Evolutionary conservation across 2,329 filamentous ascomycete species (phyloP).

Genomic region (Chaetomium strumarium): DNA sequence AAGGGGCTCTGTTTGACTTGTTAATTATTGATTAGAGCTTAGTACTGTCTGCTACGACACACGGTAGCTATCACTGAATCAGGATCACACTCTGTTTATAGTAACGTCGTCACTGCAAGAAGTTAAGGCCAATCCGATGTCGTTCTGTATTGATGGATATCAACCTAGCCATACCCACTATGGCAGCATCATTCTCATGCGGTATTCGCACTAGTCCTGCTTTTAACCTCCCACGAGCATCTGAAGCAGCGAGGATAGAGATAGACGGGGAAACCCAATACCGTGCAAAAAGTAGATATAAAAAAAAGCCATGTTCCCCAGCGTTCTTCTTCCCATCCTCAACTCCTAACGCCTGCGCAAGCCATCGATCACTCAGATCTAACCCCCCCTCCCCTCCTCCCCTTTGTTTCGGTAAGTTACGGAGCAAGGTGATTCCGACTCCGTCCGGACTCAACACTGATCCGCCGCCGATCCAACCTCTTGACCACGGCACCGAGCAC

Average conservation of each 20-base stretch:
- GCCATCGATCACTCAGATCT: neutral
- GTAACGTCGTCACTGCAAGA: neutral
- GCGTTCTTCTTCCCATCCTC: neutral
- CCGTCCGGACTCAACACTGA: neutral
- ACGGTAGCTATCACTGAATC: neutral
- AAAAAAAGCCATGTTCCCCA: neutral
- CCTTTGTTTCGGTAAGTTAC: neutral
- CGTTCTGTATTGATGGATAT: neutral
- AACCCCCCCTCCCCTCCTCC: too few species aligned
- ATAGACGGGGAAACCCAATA: neutral
- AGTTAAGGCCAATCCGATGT: neutral
- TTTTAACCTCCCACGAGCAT: neutral
- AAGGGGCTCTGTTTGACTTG: too few species aligned
- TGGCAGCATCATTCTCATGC: too few species aligned
- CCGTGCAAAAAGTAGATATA: neutral
- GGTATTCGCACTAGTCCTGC: neutral
- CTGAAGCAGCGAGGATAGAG: neutral
- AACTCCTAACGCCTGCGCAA: neutral
- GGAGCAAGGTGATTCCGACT: neutral
- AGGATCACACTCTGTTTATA: too few species aligned
- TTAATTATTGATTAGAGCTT: too few species aligned
- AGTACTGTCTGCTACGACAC: neutral
- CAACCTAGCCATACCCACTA: neutral
- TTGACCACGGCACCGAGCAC: slow-evolving; percentile 73
- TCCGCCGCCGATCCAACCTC: slow-evolving; percentile 48